Evolutionary conservation across 2,329 filamentous ascomycete genomes (phyloP).

Genomic region (Arachnomyces sp.): DNA sequence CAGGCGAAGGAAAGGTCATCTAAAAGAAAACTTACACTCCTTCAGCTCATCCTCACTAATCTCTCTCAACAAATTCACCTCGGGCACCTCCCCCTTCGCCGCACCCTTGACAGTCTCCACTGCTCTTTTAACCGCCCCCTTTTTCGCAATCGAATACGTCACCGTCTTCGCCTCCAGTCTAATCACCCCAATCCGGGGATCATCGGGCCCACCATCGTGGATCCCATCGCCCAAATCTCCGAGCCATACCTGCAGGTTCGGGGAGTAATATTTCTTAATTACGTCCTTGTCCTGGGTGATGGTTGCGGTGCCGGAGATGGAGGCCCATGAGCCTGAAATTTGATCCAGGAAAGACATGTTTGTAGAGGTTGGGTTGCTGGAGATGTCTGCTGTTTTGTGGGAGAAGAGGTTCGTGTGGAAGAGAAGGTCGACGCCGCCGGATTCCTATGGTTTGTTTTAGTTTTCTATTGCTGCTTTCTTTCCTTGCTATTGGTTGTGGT

Average conservation of each 20-base stretch:
- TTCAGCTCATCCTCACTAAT: constrained; percentile 59
- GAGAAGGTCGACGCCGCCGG: constrained; percentile 69
- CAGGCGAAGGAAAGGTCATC: background rate
- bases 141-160: constrained; percentile 61
- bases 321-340: constrained; percentile 74
- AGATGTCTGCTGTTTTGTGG: constrained; percentile 76
- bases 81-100: constrained; percentile 62
- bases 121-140: constrained; percentile 56
- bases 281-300: constrained; percentile 62
- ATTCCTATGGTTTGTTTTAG: constrained; percentile 49
- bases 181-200: constrained; percentile 76
- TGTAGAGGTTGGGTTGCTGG: constrained; percentile 59
- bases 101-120: constrained; percentile 69
- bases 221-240: constrained; percentile 76
- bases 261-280: constrained; percentile 69
- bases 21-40: constrained; percentile 44
- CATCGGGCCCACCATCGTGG: constrained; percentile 73
- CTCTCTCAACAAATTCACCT: constrained; percentile 69
- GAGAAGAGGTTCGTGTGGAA: constrained; percentile 91
- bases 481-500: constrained; percentile 11
- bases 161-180: constrained; percentile 64
- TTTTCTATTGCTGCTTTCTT: background rate
- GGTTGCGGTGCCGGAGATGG: constrained; percentile 64
- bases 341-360: constrained; percentile 74
- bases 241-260: constrained; percentile 71